Percentiles rank a stretch among this genome's conserved stretches.
Conservation (phyloP, 768 basidiomycete genomes). For the Mycena chlorophos region DNA sequence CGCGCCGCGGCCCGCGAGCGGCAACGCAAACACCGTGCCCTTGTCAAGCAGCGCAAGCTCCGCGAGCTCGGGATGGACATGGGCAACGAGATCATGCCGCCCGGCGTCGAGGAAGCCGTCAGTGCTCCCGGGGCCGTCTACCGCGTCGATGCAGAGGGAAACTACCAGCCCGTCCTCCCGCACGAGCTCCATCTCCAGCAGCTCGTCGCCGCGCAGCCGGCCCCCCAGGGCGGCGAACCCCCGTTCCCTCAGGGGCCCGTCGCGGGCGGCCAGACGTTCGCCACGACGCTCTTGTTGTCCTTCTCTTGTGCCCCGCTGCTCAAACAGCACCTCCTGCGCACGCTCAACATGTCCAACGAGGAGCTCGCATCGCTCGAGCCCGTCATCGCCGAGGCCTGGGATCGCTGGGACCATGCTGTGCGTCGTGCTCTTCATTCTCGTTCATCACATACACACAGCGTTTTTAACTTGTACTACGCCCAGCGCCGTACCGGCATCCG, state of each 20-base stretch:
- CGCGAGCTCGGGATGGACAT: constrained; percentile 81
- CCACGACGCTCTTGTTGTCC: constrained; percentile 72
- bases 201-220: constrained; percentile 23
- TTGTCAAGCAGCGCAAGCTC: constrained; percentile 80
- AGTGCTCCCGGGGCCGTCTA: constrained; percentile 31
- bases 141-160: constrained; percentile 50
- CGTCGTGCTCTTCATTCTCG: constrained; percentile 23
- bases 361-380: constrained; percentile 79
- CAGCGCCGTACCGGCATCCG: constrained; percentile 17
- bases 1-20: constrained; percentile 77
- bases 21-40: constrained; percentile 77
- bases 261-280: constrained; percentile 74
- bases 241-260: constrained; percentile 61
- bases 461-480: background rate
- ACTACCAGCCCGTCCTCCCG: constrained; percentile 45
- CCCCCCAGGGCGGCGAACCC: constrained; percentile 48
- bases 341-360: constrained; percentile 73
- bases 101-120: constrained; percentile 27
- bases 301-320: constrained; percentile 73
- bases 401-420: constrained; percentile 83
- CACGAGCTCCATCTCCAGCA: constrained; percentile 40
- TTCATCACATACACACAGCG: constrained; percentile 8
- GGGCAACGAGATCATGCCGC: constrained; percentile 70
- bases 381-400: constrained; percentile 81
- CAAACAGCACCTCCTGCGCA: constrained; percentile 73